Evolutionary conservation across 495 filamentous ascomycete genomes (phyloP), one percentile per base, ranked within the genome.

Genomic region (Coniosporium apollinis): DNA sequence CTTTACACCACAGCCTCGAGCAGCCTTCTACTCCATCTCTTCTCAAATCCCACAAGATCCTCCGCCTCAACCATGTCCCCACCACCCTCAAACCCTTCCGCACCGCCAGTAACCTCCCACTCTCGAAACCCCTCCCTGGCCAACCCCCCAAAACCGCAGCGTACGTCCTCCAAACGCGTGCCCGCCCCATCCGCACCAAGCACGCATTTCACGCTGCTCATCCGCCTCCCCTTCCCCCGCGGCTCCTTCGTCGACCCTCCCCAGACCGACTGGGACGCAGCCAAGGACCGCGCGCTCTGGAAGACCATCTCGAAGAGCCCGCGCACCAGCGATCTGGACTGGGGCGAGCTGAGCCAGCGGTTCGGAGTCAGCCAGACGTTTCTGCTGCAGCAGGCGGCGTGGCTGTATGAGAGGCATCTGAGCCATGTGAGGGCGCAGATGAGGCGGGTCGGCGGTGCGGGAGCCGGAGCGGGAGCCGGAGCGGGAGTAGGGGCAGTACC

Each of bases 341-440:
- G 87, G 92, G 70, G 30, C 8, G n/a, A 1, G 9, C 30, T 19
- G 10, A 70, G 75, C 15, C 55, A 64, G 18, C 58, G 62, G 25
- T 78, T 80, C 53, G 59, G 79, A 34, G 89, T 94, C 24, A 76
- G 80, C 9, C 69, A 85, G 18, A 68, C 84, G 17, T 97, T 96
- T 51, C 62, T 97, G 5, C 72, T 94, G 4, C 86, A 94, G 52
- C 83, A 96, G 54, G 83, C 82, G 41, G 82, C 82, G 58, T 94
- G 85, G 77, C 74, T 94, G 2, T 92, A 91, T 47, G 85, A 97
- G 57, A 72, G 79, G 28, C 83, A 96, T 55, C 64, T 91, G 5
- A 77, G 78, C 0, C 79, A 93, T 52, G 79, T 94, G 22, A 72
- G 81, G 44, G 83, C 82, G 5, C 86, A 94, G 59, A 85, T 97